Evolutionary conservation across 1,139 yeast species (phyloP).

Genomic region (Lodderomyces parapsilosis): DNA sequence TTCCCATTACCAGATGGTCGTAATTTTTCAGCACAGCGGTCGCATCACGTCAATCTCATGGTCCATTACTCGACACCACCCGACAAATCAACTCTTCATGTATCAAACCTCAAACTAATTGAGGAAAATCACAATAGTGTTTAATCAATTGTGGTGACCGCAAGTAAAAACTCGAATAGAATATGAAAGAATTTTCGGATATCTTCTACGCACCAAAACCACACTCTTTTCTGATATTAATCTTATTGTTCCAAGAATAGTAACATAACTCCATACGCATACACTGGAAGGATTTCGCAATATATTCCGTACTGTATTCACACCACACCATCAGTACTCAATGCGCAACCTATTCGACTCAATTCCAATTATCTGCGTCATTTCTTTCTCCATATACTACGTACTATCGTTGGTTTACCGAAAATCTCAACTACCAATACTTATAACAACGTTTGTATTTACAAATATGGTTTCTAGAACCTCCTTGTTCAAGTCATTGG

Average conservation of each 20-base stretch:
- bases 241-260: no score
- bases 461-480: slow-evolving; percentile 35
- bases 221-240: not conserved
- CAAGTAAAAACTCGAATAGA: no score
- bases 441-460: slow-evolving; percentile 29
- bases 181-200: not conserved
- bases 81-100: no score
- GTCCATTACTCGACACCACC: no score
- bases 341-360: slow-evolving; percentile 5
- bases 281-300: not conserved
- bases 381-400: slow-evolving; percentile 9
- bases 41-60: no score
- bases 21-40: no score
- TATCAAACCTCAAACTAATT: no score
- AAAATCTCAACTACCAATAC: slow-evolving; percentile 27
- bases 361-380: slow-evolving; percentile 4
- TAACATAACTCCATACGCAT: not conserved
- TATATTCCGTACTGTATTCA: no score
- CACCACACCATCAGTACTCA: not conserved
- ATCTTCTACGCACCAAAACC: not conserved
- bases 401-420: slow-evolving; percentile 10
- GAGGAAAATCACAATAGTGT: not conserved
- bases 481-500: slow-evolving; percentile 15
- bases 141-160: not conserved
- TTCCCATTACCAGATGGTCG: no score